phyloP scores from a whole-genome alignment of 208 protist species.

The Trichomonas tenax region DNA sequence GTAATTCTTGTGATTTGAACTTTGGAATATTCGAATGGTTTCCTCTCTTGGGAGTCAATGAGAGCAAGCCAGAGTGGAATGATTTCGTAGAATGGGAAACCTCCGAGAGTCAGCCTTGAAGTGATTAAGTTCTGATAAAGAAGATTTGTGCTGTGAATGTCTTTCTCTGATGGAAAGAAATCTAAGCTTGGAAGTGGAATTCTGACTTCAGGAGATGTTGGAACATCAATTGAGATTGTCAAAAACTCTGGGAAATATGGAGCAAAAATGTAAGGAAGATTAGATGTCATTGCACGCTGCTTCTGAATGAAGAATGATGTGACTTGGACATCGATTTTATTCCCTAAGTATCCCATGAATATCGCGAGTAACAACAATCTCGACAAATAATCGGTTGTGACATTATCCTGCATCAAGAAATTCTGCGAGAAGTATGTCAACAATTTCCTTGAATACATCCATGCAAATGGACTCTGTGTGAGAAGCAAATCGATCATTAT shows the following conservation, averaged over 20 bases:
- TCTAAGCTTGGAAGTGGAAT: too few species aligned
- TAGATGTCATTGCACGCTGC: not conserved
- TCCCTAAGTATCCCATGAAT: not conserved
- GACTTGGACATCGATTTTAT: not conserved
- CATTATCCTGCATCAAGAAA: not conserved
- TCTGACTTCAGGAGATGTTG: too few species aligned
- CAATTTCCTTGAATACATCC: not conserved
- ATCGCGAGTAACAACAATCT: not conserved
- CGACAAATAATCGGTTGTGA: not conserved
- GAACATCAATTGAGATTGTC: too few species aligned
- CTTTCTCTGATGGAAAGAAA: too few species aligned
- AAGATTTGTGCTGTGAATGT: too few species aligned
- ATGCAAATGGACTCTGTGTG: not conserved
- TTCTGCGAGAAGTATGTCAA: not conserved
- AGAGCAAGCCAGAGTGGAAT: too few species aligned
- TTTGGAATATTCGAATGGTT: too few species aligned
- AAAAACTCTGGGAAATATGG: not conserved
- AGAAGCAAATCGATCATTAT: not conserved
- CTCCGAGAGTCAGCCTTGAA: too few species aligned
- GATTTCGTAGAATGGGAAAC: too few species aligned
- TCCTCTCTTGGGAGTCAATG: too few species aligned
- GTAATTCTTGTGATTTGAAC: too few species aligned
- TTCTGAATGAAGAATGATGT: not conserved
- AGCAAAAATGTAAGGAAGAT: not conserved
- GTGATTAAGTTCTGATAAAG: too few species aligned